phyloP scores from a whole-genome alignment of 1,284 basidiomycete species.

The Moniliophthora roreri region DNA sequence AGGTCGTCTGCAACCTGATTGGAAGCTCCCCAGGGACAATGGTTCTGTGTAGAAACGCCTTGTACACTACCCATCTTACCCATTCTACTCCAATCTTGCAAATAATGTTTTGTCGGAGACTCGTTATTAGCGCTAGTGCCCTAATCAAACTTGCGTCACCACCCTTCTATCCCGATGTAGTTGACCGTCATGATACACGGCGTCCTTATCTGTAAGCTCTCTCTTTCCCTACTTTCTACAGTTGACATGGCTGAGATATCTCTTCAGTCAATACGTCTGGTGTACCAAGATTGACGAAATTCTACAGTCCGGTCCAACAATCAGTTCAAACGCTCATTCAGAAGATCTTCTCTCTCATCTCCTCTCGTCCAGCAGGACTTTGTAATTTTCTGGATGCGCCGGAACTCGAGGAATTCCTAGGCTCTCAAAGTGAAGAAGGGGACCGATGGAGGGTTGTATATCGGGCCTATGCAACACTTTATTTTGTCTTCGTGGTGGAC shows the following conservation, averaged over 20 bases:
- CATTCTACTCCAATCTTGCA: no score
- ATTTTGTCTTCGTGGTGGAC: constrained; percentile 97
- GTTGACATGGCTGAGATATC: constrained; percentile 10
- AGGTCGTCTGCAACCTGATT: constrained; percentile 75
- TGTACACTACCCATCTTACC: no score
- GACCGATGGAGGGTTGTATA: constrained; percentile 79
- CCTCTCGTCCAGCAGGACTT: constrained; percentile 71
- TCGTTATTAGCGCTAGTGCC: no score
- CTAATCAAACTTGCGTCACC: neutral
- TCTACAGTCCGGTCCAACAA: constrained; percentile 87
- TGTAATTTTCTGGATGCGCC: constrained; percentile 94
- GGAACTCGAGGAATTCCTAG: constrained; percentile 78
- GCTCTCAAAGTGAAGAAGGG: constrained; percentile 52
- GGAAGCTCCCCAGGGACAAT: constrained; percentile 69
- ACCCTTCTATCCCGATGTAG: no score
- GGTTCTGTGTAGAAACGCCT: neutral
- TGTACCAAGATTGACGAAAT: constrained; percentile 91
- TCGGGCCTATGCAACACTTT: constrained; percentile 90
- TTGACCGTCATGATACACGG: constrained; percentile 78
- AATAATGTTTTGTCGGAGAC: no score
- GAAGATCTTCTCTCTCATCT: constrained; percentile 85
- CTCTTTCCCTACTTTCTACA: constrained; percentile 14
- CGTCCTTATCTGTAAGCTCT: constrained; percentile 43
- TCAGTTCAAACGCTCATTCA: constrained; percentile 73
- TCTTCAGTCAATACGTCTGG: constrained; percentile 81